Evolutionary conservation across 2,329 filamentous ascomycete genomes (phyloP).

Genomic region (Xenosphaeropsis pyriputrescens): DNA sequence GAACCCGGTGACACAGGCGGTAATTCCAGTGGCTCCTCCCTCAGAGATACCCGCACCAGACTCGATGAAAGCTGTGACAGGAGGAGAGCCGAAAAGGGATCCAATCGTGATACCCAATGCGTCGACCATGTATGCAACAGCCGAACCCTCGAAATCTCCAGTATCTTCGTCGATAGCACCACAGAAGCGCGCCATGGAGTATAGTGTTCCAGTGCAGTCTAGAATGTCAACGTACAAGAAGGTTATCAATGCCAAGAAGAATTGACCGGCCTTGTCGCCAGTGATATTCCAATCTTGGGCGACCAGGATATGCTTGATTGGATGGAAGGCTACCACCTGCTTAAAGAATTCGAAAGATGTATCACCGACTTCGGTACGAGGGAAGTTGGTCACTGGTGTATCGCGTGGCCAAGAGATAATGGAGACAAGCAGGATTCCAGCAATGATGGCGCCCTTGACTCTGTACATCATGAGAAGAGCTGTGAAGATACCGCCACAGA

Average conservation of each 20-base stretch:
- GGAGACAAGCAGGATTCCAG: slow-evolving; percentile 69
- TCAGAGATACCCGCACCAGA: slow-evolving; percentile 84
- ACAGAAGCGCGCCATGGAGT: slow-evolving; percentile 79
- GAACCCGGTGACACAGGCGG: slow-evolving; percentile 61
- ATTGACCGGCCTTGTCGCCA: slow-evolving; percentile 51
- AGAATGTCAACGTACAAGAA: slow-evolving; percentile 87
- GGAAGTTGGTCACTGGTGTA: slow-evolving; percentile 70
- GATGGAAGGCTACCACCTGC: slow-evolving; percentile 72
- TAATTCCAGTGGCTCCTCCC: slow-evolving; percentile 74
- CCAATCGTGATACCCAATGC: slow-evolving; percentile 70
- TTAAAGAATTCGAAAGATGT: slow-evolving; percentile 75
- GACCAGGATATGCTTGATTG: slow-evolving; percentile 52
- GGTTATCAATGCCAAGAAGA: slow-evolving; percentile 71
- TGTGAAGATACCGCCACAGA: slow-evolving; percentile 70
- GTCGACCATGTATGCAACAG: slow-evolving; percentile 72
- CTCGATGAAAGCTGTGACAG: slow-evolving; percentile 78
- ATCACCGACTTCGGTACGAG: slow-evolving; percentile 54
- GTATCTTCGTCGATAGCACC: slow-evolving; percentile 68
- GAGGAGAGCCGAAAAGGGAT: slow-evolving; percentile 61
- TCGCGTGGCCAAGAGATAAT: slow-evolving; percentile 78
- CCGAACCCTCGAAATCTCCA: slow-evolving; percentile 77
- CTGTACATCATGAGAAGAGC: slow-evolving; percentile 73
- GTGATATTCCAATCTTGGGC: slow-evolving; percentile 63
- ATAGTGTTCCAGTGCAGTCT: slow-evolving; percentile 73
- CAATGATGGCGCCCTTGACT: slow-evolving; percentile 75